phyloP scores from a whole-genome alignment of 139 green algal species.

The Closterium sp. region DNA sequence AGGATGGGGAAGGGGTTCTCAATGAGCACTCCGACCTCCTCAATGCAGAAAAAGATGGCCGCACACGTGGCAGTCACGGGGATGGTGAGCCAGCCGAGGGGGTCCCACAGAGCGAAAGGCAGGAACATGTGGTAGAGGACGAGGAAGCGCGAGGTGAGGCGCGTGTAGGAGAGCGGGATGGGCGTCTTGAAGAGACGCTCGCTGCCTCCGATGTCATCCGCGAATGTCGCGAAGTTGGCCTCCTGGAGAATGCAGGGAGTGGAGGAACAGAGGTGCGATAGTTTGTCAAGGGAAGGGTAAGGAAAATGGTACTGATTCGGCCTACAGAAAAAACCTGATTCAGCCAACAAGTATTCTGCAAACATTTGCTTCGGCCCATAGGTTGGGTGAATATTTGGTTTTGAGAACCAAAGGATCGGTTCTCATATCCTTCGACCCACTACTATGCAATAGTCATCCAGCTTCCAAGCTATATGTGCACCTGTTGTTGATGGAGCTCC shows the following conservation, averaged over 20 bases:
- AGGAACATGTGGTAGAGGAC: conserved; percentile 70
- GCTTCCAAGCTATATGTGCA: too few relatives aligned
- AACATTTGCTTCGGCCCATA: too few relatives aligned
- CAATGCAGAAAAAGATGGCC: conserved; percentile 43
- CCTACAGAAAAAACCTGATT: too few relatives aligned
- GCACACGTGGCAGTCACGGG: conserved; percentile 26
- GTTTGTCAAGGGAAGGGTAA: not conserved
- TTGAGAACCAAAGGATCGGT: too few relatives aligned
- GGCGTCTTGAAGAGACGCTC: conserved; percentile 60
- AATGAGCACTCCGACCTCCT: conserved; percentile 46
- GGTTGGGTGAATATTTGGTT: too few relatives aligned
- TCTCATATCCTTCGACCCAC: too few relatives aligned
- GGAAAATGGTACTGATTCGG: too few relatives aligned
- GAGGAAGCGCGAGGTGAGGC: conserved; percentile 58
- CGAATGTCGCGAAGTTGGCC: conserved; percentile 27
- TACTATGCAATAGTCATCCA: too few relatives aligned
- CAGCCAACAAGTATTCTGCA: too few relatives aligned
- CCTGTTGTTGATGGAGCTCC: too few relatives aligned
- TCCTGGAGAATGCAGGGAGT: conserved; percentile 24
- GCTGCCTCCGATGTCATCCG: conserved; percentile 45
- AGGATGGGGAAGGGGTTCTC: conserved; percentile 48
- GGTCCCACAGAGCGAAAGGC: conserved; percentile 75
- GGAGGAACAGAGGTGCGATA: not conserved
- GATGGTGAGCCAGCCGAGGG: conserved; percentile 25
- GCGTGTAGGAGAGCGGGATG: conserved; percentile 60